Conservation (phyloP, 768 basidiomycete species). For the Leccinum subtestaceum region DNA sequence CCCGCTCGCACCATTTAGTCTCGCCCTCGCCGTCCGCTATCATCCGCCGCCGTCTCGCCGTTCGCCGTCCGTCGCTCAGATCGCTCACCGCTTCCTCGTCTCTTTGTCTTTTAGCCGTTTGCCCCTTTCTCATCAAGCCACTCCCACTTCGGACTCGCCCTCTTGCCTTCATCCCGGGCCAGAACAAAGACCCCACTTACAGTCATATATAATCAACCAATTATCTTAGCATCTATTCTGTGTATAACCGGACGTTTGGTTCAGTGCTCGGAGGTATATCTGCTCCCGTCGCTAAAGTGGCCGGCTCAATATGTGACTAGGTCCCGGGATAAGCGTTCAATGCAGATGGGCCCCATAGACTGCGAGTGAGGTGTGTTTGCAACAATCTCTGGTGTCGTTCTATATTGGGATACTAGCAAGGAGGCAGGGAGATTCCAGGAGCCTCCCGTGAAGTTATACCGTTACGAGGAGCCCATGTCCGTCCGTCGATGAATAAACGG, state of each 20-base stretch:
- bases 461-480: not conserved
- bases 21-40: no score
- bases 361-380: not conserved
- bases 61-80: no score
- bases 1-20: no score
- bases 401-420: not conserved
- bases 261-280: not conserved
- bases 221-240: not conserved
- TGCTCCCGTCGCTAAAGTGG: not conserved
- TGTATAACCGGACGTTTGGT: not conserved
- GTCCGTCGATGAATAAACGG: not conserved
- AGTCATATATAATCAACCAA: conserved; percentile 11
- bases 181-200: no score
- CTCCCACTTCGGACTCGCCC: no score
- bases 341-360: not conserved
- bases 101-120: no score
- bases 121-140: no score
- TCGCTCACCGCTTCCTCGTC: no score
- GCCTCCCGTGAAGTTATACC: no score
- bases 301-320: not conserved
- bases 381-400: not conserved
- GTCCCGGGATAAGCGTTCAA: not conserved
- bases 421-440: no score
- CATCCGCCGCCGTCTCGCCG: no score
- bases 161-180: no score